phyloP scores from a whole-genome alignment of 1,139 yeast genomes.

The Geotrichum aggregatum region DNA sequence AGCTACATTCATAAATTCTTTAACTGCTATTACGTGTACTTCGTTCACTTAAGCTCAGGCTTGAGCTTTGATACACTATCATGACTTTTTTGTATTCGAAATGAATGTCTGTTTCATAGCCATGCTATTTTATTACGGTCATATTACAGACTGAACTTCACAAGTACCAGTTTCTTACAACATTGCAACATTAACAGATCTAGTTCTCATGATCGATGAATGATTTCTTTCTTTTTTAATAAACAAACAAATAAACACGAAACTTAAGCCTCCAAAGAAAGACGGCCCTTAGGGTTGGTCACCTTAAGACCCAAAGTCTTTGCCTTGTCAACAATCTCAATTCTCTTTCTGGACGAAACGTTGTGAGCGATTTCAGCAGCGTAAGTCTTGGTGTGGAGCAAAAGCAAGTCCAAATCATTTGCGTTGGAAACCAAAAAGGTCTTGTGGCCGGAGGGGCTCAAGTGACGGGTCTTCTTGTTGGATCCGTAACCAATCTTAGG shows the following conservation, averaged over 20 bases:
- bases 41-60: no score
- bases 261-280: conserved; percentile 86
- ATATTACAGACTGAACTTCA: no score
- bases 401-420: conserved; percentile 89
- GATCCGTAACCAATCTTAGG: conserved; percentile 99
- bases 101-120: no score
- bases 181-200: no score
- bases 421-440: conserved; percentile 89
- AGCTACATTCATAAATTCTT: no score
- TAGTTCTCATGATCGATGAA: background rate
- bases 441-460: conserved; percentile 98
- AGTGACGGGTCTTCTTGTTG: conserved; percentile 95
- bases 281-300: conserved; percentile 99
- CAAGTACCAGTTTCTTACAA: no score
- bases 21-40: no score
- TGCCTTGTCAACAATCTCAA: conserved; percentile 93
- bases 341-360: conserved; percentile 98
- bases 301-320: conserved; percentile 98
- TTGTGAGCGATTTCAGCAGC: conserved; percentile 99
- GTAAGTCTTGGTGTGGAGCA: conserved; percentile 95
- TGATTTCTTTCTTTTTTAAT: background rate
- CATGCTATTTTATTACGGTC: no score
- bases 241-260: background rate
- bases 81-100: no score
- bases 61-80: no score